A percentile compares a stretch with the other conserved stretches of the same genome.
Conservation (phyloP, 2,329 filamentous ascomycete genomes). For the Fusarium luffae region DNA sequence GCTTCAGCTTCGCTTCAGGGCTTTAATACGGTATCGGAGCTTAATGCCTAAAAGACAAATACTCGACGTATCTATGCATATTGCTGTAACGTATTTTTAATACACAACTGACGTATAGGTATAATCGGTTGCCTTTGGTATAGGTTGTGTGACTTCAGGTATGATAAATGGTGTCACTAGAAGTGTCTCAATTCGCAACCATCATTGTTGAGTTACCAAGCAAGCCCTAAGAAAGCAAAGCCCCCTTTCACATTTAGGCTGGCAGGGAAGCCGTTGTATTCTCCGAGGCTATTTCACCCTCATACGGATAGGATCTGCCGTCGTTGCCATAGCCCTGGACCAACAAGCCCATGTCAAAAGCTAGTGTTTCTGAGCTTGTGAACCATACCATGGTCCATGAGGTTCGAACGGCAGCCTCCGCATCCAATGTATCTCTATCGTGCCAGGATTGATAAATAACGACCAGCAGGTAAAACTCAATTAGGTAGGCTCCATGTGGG, state of each 20-base stretch:
- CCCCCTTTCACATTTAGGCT: constrained; percentile 34
- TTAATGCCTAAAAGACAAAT: constrained; percentile 6
- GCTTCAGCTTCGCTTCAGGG: constrained; percentile 18
- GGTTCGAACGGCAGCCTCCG: neutral
- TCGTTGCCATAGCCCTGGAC: constrained; percentile 9
- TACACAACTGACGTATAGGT: constrained; percentile 9
- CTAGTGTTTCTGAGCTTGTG: constrained; percentile 13
- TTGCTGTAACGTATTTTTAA: constrained; percentile 2
- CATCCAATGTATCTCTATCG: neutral
- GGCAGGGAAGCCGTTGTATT: constrained; percentile 39
- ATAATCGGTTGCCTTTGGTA: neutral
- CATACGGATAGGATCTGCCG: constrained; percentile 40
- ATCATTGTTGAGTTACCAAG: constrained; percentile 7
- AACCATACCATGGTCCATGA: neutral
- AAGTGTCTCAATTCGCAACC: neutral
- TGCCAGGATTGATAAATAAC: neutral
- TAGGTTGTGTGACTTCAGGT: constrained; percentile 2
- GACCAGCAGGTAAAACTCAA: neutral
- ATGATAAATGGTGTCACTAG: constrained; percentile 8
- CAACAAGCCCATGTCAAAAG: constrained; percentile 15
- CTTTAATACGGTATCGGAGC: neutral
- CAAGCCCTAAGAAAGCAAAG: constrained; percentile 23
- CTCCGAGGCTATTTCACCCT: constrained; percentile 22
- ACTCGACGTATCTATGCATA: constrained; percentile 16
- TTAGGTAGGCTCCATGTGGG: neutral